Evolutionary conservation across 2,329 filamentous ascomycete genomes (phyloP).

Genomic region (Xylaria polymorpha): DNA sequence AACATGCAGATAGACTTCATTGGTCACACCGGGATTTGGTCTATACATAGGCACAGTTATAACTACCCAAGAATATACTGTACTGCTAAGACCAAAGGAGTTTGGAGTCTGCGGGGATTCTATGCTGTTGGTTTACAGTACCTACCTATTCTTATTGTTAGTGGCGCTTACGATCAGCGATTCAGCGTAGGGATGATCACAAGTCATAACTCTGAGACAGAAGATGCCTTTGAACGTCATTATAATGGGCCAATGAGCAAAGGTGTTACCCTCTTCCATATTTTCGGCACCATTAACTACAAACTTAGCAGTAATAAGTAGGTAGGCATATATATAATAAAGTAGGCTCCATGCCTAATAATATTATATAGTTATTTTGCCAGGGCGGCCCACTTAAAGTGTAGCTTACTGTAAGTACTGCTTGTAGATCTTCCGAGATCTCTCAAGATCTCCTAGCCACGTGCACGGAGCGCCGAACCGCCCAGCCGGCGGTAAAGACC

Average conservation of each 20-base stretch:
- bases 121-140: not conserved
- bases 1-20: not conserved
- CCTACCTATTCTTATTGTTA: not conserved
- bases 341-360: not conserved
- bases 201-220: not conserved
- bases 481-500: conserved; percentile 7
- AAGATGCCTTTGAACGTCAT: not conserved
- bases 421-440: not conserved
- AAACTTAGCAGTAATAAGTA: not conserved
- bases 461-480: conserved; percentile 3
- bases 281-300: not conserved
- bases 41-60: conserved; percentile 2
- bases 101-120: not conserved
- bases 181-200: not conserved
- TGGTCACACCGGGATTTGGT: not conserved
- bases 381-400: not conserved
- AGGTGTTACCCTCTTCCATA: not conserved
- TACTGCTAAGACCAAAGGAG: conserved; percentile 2
- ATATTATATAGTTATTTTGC: not conserved
- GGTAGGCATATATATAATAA: not conserved
- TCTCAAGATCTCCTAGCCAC: not conserved
- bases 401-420: too few species aligned
- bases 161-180: not conserved
- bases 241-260: not conserved
- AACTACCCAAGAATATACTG: not conserved